Conservation (phyloP, 306 rosid genomes). For the Glycine latifolia region DNA sequence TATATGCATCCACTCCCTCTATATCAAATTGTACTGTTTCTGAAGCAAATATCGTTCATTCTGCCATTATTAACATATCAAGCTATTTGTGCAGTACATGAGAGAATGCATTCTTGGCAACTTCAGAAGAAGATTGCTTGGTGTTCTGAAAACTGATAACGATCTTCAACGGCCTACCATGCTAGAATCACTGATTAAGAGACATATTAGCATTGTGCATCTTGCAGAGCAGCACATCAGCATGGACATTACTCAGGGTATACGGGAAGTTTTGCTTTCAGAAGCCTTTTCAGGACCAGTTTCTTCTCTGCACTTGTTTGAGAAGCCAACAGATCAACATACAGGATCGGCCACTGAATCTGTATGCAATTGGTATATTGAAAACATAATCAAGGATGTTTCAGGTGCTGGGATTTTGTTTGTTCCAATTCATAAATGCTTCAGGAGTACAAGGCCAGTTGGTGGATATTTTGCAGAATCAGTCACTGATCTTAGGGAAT, state of each 20-base stretch:
- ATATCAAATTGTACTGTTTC: slow-evolving; percentile 30
- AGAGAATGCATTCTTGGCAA: slow-evolving; percentile 98
- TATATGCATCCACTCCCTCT: slow-evolving; percentile 15
- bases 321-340: slow-evolving; percentile 83
- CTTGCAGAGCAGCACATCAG: slow-evolving; percentile 99
- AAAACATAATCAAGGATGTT: slow-evolving; percentile 87
- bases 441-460: slow-evolving; percentile 97
- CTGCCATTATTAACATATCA: slow-evolving; percentile 41
- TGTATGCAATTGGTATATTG: slow-evolving; percentile 96
- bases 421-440: slow-evolving; percentile 90
- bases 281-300: slow-evolving; percentile 97
- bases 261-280: slow-evolving; percentile 87
- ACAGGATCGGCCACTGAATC: slow-evolving; percentile 92
- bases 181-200: slow-evolving; percentile 79
- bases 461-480: slow-evolving; percentile 99
- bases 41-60: slow-evolving; percentile 13
- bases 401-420: slow-evolving; percentile 97
- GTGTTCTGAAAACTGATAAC: slow-evolving; percentile 89
- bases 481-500: slow-evolving; percentile 85
- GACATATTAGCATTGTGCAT: slow-evolving; percentile 89
- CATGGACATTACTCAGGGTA: slow-evolving; percentile 97
- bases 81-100: slow-evolving; percentile 84
- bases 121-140: slow-evolving; percentile 96
- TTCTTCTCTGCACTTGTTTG: slow-evolving; percentile 91
- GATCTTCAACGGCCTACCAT: slow-evolving; percentile 98